A percentile compares a stretch with the other conserved stretches of the same genome.
These are phyloP conservation scores for Glomus cerebriforme DNA, from an alignment of 192 early-diverging fungal genomes.

Conservation along the genomic window DNA sequence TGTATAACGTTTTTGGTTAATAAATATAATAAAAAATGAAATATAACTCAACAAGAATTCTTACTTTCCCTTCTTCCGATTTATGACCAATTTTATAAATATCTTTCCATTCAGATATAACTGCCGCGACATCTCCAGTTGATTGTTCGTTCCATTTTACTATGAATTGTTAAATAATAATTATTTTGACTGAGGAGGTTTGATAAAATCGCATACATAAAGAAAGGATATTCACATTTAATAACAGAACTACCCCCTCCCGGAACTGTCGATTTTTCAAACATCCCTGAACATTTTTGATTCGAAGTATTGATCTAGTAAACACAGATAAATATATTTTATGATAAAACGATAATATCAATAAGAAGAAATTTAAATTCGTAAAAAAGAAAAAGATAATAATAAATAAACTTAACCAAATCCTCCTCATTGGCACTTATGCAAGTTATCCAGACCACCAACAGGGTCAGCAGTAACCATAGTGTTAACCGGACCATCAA, in stretches of 20 bases:
- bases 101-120: conserved; percentile 46
- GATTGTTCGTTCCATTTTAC: conserved; percentile 36
- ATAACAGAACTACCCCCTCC: conserved; percentile 43
- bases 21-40: neutral
- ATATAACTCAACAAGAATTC: neutral
- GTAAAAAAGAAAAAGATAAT: too few relatives aligned
- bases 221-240: conserved; percentile 33
- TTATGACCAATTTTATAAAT: conserved; percentile 36
- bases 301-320: neutral
- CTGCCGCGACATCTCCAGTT: conserved; percentile 30
- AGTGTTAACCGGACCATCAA: neutral
- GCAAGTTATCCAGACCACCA: conserved; percentile 1
- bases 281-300: conserved; percentile 32
- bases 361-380: too few relatives aligned
- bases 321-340: neutral
- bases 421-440: neutral
- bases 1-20: conserved; percentile 6
- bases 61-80: neutral
- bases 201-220: neutral
- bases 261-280: conserved; percentile 39
- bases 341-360: too few relatives aligned
- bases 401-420: neutral
- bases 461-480: neutral
- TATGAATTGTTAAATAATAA: neutral
- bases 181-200: neutral